A percentile compares a stretch with the other conserved stretches of the same genome.
Evolutionary conservation across 805 yeast species (phyloP).

Genomic region (Zygotorulaspora chibaensis): DNA sequence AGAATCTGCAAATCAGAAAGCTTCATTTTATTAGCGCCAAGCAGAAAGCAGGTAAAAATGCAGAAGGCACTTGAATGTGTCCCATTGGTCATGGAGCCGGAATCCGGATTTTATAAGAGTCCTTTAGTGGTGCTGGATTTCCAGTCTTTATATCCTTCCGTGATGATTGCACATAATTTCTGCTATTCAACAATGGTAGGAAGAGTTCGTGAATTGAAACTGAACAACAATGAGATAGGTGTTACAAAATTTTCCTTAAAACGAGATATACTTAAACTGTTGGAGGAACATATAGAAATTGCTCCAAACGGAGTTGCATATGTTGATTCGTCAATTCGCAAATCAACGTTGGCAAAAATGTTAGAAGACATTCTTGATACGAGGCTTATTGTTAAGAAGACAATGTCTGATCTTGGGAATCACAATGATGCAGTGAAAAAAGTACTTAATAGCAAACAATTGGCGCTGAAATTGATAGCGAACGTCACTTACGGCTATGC

Average conservation of each 20-base stretch:
- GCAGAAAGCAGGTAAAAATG: conserved; percentile 70
- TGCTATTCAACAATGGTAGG: conserved; percentile 77
- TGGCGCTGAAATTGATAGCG: conserved; percentile 85
- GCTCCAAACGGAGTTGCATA: conserved; percentile 89
- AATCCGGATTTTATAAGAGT: conserved; percentile 75
- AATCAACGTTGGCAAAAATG: conserved; percentile 78
- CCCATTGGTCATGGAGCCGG: conserved; percentile 91
- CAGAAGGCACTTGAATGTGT: conserved; percentile 85
- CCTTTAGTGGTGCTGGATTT: conserved; percentile 90
- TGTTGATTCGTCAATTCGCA: conserved; percentile 59
- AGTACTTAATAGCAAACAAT: conserved; percentile 68
- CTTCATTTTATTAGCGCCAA: conserved; percentile 69
- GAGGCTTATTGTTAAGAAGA: conserved; percentile 70
- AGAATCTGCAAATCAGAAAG: conserved; percentile 76
- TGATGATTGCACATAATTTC: conserved; percentile 85
- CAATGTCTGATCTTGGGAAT: conserved; percentile 47
- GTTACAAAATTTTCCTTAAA: conserved; percentile 47
- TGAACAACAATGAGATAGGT: conserved; percentile 48
- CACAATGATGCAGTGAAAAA: conserved; percentile 46
- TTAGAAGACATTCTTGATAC: conserved; percentile 76
- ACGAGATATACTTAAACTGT: conserved; percentile 50
- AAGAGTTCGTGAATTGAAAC: conserved; percentile 49
- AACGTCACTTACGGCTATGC: conserved; percentile 96
- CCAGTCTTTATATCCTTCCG: conserved; percentile 89
- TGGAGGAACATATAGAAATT: conserved; percentile 52